Evolutionary conservation across 768 basidiomycete genomes (phyloP).

Genomic region (Psilocybe subaeruginosa): DNA sequence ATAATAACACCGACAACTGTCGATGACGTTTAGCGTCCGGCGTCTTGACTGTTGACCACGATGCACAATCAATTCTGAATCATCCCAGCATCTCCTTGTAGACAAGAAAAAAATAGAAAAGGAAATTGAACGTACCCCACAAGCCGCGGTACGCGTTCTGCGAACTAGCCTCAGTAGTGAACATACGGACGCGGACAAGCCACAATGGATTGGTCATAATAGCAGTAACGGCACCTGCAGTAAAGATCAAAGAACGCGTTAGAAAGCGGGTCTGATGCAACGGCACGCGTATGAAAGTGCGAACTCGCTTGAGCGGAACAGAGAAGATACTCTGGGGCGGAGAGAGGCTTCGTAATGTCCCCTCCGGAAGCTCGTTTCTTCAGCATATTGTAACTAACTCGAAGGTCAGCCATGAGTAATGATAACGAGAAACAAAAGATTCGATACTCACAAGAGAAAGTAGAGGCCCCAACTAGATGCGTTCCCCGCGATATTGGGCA

Average conservation of each 20-base stretch:
- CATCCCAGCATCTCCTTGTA: not conserved
- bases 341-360: conserved; percentile 66
- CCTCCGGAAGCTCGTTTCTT: conserved; percentile 78
- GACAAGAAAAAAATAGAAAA: not conserved
- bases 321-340: conserved; percentile 79
- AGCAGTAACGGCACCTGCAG: conserved; percentile 86
- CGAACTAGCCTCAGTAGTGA: conserved; percentile 72
- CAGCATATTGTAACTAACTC: conserved; percentile 85
- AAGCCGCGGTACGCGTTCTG: conserved; percentile 79
- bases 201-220: conserved; percentile 96
- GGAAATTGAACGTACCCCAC: conserved; percentile 54
- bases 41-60: no score
- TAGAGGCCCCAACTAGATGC: conserved; percentile 98
- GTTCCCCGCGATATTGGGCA: conserved; percentile 92
- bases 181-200: conserved; percentile 98
- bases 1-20: not conserved
- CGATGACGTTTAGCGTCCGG: not conserved
- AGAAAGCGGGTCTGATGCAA: conserved; percentile 3
- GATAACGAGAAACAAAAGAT: conserved; percentile 4
- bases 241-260: conserved; percentile 13
- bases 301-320: conserved; percentile 97
- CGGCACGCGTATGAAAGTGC: conserved; percentile 37
- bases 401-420: not conserved
- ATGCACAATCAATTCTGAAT: not conserved
- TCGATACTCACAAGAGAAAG: conserved; percentile 85